phyloP scores from a whole-genome alignment of 225 moss, liverwort and hornwort species.

The Climacium dendroides region DNA sequence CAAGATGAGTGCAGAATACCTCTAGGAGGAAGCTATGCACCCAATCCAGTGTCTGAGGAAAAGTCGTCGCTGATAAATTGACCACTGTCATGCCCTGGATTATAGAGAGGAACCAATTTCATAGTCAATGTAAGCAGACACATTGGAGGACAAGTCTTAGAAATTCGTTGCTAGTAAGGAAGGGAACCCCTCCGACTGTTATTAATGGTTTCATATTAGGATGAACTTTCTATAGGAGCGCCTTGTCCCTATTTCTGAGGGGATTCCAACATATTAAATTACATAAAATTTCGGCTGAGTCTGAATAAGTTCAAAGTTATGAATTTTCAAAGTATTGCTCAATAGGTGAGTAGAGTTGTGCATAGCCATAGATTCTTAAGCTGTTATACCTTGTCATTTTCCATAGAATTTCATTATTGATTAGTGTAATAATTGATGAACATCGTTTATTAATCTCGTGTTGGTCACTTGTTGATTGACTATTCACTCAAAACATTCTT shows the following conservation, averaged over 20 bases:
- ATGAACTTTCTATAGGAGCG: no score
- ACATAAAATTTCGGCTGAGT: background rate
- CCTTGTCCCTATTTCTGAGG: background rate
- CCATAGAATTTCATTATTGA: background rate
- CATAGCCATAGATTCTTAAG: background rate
- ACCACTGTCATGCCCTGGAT: conserved; percentile 86
- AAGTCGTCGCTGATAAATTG: conserved; percentile 79
- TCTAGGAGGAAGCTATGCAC: conserved; percentile 85
- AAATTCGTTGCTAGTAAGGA: background rate
- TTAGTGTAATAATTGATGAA: background rate
- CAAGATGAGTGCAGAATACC: conserved; percentile 16
- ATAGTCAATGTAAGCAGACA: background rate
- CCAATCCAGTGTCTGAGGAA: conserved; percentile 93
- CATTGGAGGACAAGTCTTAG: background rate
- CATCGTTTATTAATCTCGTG: background rate
- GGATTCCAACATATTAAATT: background rate
- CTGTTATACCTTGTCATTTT: background rate
- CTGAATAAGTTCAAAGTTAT: background rate
- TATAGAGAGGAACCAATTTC: background rate
- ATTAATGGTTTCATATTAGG: background rate
- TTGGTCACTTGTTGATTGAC: background rate
- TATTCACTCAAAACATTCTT: background rate
- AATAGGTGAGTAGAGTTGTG: background rate
- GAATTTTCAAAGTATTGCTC: background rate
- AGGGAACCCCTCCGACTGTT: background rate